A percentile compares a stretch with the other conserved stretches of the same genome.
These are phyloP conservation scores for Pythium diclinum DNA, from an alignment of 352 stramenopile species.

Conservation along the genomic window DNA sequence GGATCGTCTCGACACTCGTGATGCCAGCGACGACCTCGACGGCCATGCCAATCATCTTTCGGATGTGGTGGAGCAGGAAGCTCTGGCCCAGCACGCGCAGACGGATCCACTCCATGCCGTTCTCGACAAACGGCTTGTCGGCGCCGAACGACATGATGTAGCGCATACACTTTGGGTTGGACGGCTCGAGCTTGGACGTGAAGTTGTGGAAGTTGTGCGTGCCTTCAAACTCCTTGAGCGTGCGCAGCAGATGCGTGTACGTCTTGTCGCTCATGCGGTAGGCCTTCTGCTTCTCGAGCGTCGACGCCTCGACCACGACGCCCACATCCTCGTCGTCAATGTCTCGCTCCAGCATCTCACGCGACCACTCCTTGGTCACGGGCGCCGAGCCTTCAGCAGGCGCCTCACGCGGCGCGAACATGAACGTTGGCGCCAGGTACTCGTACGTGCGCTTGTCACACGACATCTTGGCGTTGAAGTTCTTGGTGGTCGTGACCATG, in stretches of 20 bases:
- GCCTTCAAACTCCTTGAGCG: constrained; percentile 70
- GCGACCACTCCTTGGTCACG: constrained; percentile 30
- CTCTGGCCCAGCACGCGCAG: constrained; percentile 95
- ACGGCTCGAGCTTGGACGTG: constrained; percentile 88
- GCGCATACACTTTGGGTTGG: constrained; percentile 76
- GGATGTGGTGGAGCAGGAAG: constrained; percentile 98
- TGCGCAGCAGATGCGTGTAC: constrained; percentile 43
- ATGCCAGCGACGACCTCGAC: constrained; percentile 73
- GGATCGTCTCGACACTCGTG: constrained; percentile 46
- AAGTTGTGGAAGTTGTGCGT: constrained; percentile 98
- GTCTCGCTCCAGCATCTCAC: constrained; percentile 38
- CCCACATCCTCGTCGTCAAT: constrained; percentile 25
- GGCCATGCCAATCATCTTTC: constrained; percentile 95
- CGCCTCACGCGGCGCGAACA: constrained; percentile 53
- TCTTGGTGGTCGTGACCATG: constrained; percentile 86
- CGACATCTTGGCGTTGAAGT: constrained; percentile 89
- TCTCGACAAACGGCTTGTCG: constrained; percentile 76
- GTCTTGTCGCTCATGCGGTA: constrained; percentile 71
- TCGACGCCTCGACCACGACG: constrained; percentile 51
- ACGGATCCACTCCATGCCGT: constrained; percentile 94
- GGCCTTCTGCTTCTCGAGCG: constrained; percentile 60
- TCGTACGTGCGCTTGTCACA: constrained; percentile 90
- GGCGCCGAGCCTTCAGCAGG: not conserved
- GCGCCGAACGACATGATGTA: constrained; percentile 93
- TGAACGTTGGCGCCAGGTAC: constrained; percentile 89